A percentile compares a stretch with the other conserved stretches of the same genome.
phyloP scores from a whole-genome alignment of 2,329 filamentous ascomycete species.

The Calcarisporium arbuscula region DNA sequence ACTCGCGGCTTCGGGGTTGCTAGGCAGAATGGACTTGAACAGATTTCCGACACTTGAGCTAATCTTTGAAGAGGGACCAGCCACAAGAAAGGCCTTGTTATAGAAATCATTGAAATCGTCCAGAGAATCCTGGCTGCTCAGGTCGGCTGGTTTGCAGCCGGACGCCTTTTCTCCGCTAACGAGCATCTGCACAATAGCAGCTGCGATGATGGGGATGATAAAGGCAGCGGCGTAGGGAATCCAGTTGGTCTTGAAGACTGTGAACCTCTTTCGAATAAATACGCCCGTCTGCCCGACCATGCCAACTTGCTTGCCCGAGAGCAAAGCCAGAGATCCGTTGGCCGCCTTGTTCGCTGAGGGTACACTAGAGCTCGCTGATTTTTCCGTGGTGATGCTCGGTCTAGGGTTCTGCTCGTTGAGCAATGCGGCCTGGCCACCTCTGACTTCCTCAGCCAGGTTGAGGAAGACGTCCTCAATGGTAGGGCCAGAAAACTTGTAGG shows the following conservation, averaged over 20 bases:
- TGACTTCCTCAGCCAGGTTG: conserved; percentile 49
- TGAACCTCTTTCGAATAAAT: conserved; percentile 58
- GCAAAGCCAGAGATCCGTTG: conserved; percentile 19
- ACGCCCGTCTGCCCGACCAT: conserved; percentile 55
- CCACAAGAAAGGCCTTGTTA: conserved; percentile 13
- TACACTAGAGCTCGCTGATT: background rate
- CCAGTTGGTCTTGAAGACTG: conserved; percentile 48
- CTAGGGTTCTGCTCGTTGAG: conserved; percentile 3
- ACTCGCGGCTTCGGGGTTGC: conserved; percentile 6
- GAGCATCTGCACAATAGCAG: conserved; percentile 68
- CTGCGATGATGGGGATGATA: conserved; percentile 68
- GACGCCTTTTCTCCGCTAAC: conserved; percentile 47
- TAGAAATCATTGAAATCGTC: conserved; percentile 14
- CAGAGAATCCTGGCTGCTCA: conserved; percentile 9
- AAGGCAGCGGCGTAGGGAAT: conserved; percentile 67
- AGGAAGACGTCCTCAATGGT: conserved; percentile 70
- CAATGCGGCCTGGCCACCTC: no score
- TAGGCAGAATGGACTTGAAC: conserved; percentile 10
- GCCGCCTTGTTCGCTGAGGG: background rate
- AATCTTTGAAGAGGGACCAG: conserved; percentile 17
- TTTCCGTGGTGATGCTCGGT: conserved; percentile 4
- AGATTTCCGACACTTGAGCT: conserved; percentile 7
- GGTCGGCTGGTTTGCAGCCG: conserved; percentile 33
- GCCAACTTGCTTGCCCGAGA: conserved; percentile 51
- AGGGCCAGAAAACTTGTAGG: conserved; percentile 61